Conservation (phyloP, 345 rosid genomes). For the Dimocarpus longan region DNA sequence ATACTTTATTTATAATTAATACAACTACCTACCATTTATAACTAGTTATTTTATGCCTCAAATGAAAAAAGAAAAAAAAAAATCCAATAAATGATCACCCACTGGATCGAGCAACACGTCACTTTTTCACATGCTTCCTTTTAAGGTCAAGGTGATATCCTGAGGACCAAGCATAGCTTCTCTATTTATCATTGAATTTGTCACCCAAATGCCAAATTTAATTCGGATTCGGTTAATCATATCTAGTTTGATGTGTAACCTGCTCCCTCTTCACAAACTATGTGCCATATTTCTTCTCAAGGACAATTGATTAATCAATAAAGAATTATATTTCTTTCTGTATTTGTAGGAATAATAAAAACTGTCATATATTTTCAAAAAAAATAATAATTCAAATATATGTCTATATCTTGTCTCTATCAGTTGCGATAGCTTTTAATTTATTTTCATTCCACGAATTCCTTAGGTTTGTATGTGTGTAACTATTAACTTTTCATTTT, state of each 20-base stretch:
- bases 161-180: neutral
- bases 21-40: neutral
- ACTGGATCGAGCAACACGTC: neutral
- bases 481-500: neutral
- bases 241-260: neutral
- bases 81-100: neutral
- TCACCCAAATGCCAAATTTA: conserved; percentile 2
- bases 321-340: conserved; percentile 2
- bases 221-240: neutral
- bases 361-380: no score
- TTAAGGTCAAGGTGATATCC: neutral
- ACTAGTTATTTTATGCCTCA: conserved; percentile 11
- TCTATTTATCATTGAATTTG: neutral
- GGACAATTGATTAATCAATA: neutral
- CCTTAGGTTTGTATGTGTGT: no score
- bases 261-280: neutral
- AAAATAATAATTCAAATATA: no score
- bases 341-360: neutral
- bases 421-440: neutral
- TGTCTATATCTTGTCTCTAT: no score
- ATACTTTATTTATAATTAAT: neutral
- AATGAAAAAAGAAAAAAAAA: neutral
- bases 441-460: neutral
- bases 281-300: neutral
- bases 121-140: conserved; percentile 18